A percentile compares a stretch with the other conserved stretches of the same genome.
Conservation (phyloP, 352 stramenopile genomes). For the Pythium aristosporum region DNA sequence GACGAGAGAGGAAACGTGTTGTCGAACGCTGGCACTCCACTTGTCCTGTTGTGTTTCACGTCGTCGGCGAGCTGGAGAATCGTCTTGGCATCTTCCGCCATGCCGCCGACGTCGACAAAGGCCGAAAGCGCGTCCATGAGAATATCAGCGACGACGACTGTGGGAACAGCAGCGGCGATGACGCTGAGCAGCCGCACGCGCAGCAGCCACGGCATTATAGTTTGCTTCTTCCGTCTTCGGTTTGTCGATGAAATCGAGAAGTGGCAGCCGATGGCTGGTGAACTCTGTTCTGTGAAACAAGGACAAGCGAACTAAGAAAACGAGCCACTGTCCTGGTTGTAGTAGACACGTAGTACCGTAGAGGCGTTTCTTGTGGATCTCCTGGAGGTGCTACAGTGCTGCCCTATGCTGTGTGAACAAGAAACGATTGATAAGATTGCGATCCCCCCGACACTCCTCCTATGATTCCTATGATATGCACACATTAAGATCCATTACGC, state of each 20-base stretch:
- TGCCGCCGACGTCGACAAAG: slow-evolving; percentile 23
- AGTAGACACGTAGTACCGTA: too few relatives aligned
- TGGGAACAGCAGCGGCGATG: not conserved
- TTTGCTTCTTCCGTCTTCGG: too few relatives aligned
- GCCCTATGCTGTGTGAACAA: too few relatives aligned
- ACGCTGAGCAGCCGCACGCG: not conserved
- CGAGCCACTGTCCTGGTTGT: not conserved
- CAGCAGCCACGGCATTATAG: slow-evolving; percentile 2
- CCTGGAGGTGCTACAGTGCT: too few relatives aligned
- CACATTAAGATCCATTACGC: slow-evolving; percentile 24
- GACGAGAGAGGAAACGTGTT: slow-evolving; percentile 48
- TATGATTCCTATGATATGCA: not conserved
- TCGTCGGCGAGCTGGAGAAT: slow-evolving; percentile 21
- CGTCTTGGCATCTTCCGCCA: slow-evolving; percentile 6
- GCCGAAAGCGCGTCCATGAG: slow-evolving; percentile 24
- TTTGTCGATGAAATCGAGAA: not conserved
- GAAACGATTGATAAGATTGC: too few relatives aligned
- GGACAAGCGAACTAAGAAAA: slow-evolving; percentile 8
- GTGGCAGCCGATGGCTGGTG: not conserved
- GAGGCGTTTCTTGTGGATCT: too few relatives aligned
- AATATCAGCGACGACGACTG: slow-evolving; percentile 1
- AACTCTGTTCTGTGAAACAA: not conserved
- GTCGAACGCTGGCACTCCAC: slow-evolving; percentile 32
- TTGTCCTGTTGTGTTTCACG: slow-evolving; percentile 6
- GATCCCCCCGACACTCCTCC: too few relatives aligned